Base-by-base conservation (phyloP, 2,329 filamentous ascomycete species). In the Alternaria arborescens region DNA sequence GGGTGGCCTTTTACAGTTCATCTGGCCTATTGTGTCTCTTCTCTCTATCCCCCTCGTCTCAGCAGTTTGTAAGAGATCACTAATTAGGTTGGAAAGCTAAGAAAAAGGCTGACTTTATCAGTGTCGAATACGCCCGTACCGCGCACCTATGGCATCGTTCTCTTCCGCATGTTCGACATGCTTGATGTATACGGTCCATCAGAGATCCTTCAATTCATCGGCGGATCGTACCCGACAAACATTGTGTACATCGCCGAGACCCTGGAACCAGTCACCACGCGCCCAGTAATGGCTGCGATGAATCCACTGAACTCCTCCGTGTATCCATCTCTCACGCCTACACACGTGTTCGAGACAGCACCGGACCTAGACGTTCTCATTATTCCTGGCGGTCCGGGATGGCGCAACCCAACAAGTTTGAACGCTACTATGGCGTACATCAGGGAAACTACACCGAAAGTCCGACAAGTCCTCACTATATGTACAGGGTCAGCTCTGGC, bases 401-500 rank as follows among this genome's bases (percentile, higher is more conserved):
- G 73, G 53, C 61, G 78, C 22, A 70, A 69, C 44, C 62, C 67
- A 6, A 48, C 43, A 2, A 65, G 74, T 4, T 42, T 70, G 12
- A 34, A 12, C 11, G 32, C 11, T 34, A 34, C 32, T 14, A 14
- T 34, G 32, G 32, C 11, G 11, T 89, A 83, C 58, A 79, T 88
- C 48, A 66, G 72, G n/a, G 72, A 78, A 2, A 75, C 76, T 8
- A 86, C 81, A 63, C 84, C 86, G 0, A 63, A 70, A 4, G 75
- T 89, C 20, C 77, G 84, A 61, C 84, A 86, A 56, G 71, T 91
- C 18, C 81, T 91, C 44, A 89, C 87, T 0, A 82, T 91, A 3
- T 91, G 89, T 73, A 91, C 87, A 1, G 89, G 89, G 0, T 81
- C 86, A 1, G 83, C 82, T 1, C 72, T 89, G 3, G 83, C 85